Evolutionary conservation across 2,329 filamentous ascomycete species (phyloP).

Genomic region (Aspergillus caelatus): DNA sequence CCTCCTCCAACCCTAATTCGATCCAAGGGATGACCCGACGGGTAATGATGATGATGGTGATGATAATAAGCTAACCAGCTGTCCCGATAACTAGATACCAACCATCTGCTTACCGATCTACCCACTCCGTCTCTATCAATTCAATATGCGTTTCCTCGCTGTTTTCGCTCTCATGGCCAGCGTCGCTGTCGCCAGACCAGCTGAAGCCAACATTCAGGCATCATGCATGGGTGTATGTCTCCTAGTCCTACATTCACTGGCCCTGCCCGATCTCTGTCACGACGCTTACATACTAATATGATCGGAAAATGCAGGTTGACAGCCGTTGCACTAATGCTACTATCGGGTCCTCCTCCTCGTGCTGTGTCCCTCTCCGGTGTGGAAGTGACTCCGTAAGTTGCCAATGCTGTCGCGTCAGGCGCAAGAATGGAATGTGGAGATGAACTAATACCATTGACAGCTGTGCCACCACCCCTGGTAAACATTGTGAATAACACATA

Average conservation of each 20-base stretch:
- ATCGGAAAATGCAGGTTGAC: not conserved
- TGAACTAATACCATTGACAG: not conserved
- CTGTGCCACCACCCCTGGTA: not conserved
- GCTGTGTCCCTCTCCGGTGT: not conserved
- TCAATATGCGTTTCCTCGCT: slow-evolving; percentile 19
- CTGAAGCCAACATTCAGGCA: slow-evolving; percentile 6
- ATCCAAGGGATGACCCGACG: not conserved
- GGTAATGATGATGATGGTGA: not conserved
- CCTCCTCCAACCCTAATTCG: not conserved
- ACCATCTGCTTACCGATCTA: not conserved
- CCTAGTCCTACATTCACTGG: not conserved
- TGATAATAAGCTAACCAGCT: not conserved
- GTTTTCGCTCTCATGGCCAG: slow-evolving; percentile 12
- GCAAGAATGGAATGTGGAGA: not conserved
- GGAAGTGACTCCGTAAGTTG: not conserved
- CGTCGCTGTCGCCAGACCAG: slow-evolving; percentile 9
- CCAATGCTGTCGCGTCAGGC: not conserved
- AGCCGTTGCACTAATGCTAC: not conserved
- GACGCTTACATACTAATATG: not conserved
- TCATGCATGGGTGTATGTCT: slow-evolving; percentile 15
- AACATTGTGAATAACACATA: not conserved
- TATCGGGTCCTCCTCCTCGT: not conserved
- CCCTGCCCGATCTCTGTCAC: not conserved
- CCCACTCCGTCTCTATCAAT: not conserved
- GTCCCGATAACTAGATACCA: not conserved